These are phyloP conservation scores for Sphaerobolus stellatus DNA, from an alignment of 1,284 basidiomycete species.

Conservation along the genomic window DNA sequence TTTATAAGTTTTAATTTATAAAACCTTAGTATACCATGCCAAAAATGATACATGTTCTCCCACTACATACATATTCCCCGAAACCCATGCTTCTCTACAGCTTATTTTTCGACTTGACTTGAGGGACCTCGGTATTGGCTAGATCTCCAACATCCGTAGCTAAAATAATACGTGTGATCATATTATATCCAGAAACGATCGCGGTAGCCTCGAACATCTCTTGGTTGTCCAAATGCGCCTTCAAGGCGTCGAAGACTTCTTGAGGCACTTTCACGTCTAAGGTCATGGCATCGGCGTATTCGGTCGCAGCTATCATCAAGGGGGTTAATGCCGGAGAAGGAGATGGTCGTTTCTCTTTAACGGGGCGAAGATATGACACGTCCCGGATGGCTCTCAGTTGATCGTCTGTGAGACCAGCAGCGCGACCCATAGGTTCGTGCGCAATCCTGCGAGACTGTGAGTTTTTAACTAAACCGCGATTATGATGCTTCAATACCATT, in stretches of 20 bases:
- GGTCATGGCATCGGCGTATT: slow-evolving; percentile 51
- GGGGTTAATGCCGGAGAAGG: slow-evolving; percentile 26
- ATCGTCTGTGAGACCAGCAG: slow-evolving; percentile 42
- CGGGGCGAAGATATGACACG: slow-evolving; percentile 33
- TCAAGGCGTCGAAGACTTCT: slow-evolving; percentile 32
- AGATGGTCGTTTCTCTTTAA: slow-evolving; percentile 31
- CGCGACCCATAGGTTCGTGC: slow-evolving; percentile 48
- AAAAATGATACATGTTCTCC: too few relatives aligned
- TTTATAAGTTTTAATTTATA: too few relatives aligned
- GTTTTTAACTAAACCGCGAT: neutral
- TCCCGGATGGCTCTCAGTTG: slow-evolving; percentile 51
- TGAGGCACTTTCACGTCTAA: slow-evolving; percentile 38
- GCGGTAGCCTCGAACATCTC: slow-evolving; percentile 50
- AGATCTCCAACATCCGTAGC: slow-evolving; percentile 51
- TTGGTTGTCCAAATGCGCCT: slow-evolving; percentile 36
- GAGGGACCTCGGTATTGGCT: slow-evolving; percentile 40
- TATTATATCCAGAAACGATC: slow-evolving; percentile 51
- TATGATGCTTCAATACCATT: slow-evolving; percentile 37
- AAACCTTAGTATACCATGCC: too few relatives aligned
- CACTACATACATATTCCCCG: too few relatives aligned
- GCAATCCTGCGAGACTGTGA: slow-evolving; percentile 39
- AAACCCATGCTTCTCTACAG: too few relatives aligned
- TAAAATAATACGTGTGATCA: slow-evolving; percentile 56
- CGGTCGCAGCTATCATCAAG: slow-evolving; percentile 43
- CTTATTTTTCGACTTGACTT: too few relatives aligned